These are phyloP conservation scores for Thamnidium elegans DNA, from an alignment of 192 early-diverging fungal species.

Conservation along the genomic window DNA sequence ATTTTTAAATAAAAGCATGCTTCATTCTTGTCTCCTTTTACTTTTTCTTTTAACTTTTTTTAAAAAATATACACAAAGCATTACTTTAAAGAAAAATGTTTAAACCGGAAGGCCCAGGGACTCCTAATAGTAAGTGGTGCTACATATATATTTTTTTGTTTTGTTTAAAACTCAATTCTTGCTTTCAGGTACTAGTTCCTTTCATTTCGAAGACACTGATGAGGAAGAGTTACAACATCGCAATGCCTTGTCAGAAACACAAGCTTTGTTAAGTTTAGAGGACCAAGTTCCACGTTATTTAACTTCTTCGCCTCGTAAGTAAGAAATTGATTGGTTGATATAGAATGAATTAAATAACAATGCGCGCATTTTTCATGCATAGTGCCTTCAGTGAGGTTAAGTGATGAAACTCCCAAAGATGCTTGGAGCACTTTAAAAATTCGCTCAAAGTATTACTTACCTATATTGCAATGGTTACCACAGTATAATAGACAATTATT, in stretches of 20 bases:
- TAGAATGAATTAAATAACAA: neutral
- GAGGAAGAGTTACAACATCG: slow-evolving; percentile 18
- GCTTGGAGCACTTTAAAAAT: slow-evolving; percentile 44
- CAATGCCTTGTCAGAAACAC: slow-evolving; percentile 1
- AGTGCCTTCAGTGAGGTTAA: slow-evolving; percentile 8
- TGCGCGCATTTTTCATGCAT: too few species aligned
- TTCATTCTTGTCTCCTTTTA: neutral
- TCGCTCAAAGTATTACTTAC: slow-evolving; percentile 88
- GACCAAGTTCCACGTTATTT: slow-evolving; percentile 23
- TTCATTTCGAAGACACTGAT: slow-evolving; percentile 15
- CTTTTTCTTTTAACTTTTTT: neutral
- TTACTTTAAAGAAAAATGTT: neutral
- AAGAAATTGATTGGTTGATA: neutral
- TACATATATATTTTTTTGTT: too few species aligned
- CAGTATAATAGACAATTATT: slow-evolving; percentile 67
- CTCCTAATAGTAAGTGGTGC: neutral
- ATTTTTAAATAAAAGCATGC: too few species aligned
- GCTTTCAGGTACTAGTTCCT: neutral
- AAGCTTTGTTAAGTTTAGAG: slow-evolving; percentile 3
- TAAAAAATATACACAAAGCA: too few species aligned
- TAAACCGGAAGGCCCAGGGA: neutral
- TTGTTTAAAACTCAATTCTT: neutral
- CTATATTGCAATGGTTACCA: slow-evolving; percentile 90
- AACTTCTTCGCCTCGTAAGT: slow-evolving; percentile 26
- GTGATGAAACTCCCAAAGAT: slow-evolving; percentile 23